Evolutionary conservation across 805 yeast species (phyloP), one percentile per base, ranked within the genome.

Genomic region (Teunomyces barrocoloradensis): DNA sequence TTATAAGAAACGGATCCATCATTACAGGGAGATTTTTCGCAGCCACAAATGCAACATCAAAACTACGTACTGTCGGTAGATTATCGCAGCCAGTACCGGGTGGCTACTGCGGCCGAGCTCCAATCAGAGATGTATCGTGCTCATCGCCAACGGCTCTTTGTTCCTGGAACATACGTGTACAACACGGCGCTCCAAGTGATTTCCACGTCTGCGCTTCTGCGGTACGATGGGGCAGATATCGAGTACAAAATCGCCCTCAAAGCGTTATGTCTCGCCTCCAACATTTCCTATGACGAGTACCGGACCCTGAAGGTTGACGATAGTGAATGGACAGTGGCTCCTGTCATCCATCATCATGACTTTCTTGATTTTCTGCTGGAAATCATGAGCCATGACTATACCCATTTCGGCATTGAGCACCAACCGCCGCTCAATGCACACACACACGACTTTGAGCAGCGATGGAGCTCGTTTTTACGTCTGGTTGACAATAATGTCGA

Each of bases 361-460:
- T 55, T 49, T 39, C 12, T 28, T 12, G 54, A 53, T 42, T 55
- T 39, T 36, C 23, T 33, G 38, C 58, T 55, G 58, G 36, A 27
- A 29, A 29, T 25, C 13, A 29, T 43, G 32, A 20, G 10, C 18
- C 36, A 34, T 32, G 36, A 30, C 25, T 21, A 21, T 15, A 1
- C 10, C 18, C 21, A 25, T 10, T 37, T 12, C 28, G 40, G 25
- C 3, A 20, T 37, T 6, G 40, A 37, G 18, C 5, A 5, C 17
- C 10, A 32, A 3, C 34, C 34, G 34, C 34, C 34, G 3, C 18
- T 32, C 9, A 17, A 12, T 9, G 17, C 15, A 4, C 17, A 32
- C 13, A 17, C 18, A 13, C 11, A 13, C 7, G 34, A 32, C 5
- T 32, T 32, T 32, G 33, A 30, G 17, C 9, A 6, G 9, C 10